Evolutionary conservation across 2,329 filamentous ascomycete genomes (phyloP), one percentile per base, ranked within the genome.

Genomic region (Amauroascus niger): DNA sequence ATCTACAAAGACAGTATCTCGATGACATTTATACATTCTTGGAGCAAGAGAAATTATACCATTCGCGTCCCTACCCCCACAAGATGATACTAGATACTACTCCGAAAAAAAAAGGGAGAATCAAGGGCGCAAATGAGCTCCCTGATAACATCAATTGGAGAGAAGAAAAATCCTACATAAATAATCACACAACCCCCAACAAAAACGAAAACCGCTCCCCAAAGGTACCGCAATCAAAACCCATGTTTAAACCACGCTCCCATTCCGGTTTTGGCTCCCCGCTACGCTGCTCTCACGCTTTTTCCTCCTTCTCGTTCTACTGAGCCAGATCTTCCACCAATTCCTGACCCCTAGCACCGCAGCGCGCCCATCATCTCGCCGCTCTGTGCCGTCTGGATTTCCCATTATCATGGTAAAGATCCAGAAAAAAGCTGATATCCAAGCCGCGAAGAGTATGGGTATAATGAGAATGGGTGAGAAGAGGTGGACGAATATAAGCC

Each of bases 361-460:
- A 20, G 79, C 78, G 51, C 76, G 72, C 11, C 81, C 81, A 59
- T 84, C 81, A 57, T 83, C 81, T 58, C 76, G 75, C 24, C 77
- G 75, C 60, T 79, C 78, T 28, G 75, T 76, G 39, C 77, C 77
- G 52, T 80, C 79, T 28, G 81, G 81, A 65, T 83, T 81, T 3
- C 81, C 81, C 47, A 84, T 68, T 9, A 83, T 77, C 61, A 75
- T 75, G 22, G 78, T 74, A 61, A 80, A 81, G 49, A 81, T 68
- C 81, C 80, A 83, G 68, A 83, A 84, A 18, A 73, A 76, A 1
- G 78, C 80, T 0, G 79, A 74, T 0, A 78, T 76, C 80, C 80
- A 83, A 5, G 76, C 74, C 1, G 76, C 75, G 13, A 81, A 64
- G 18, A 79, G 74, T 45, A 82, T 71, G 35, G 75, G 78, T 9